phyloP scores from a whole-genome alignment of 768 basidiomycete species.

The Calocybe indica region DNA sequence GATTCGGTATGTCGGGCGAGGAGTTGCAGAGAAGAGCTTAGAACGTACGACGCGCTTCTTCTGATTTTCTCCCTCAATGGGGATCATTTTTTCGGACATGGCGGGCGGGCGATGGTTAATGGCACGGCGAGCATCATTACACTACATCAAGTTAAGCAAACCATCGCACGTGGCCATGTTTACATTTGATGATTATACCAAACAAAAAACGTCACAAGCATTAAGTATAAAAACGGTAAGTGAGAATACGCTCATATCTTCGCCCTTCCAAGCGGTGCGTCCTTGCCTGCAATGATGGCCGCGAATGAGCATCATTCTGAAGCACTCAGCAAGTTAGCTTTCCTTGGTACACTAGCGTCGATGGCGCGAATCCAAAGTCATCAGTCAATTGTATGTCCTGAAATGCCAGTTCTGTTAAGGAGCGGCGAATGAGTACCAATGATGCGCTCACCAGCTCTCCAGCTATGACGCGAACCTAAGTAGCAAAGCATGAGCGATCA shows the following conservation, averaged over 20 bases:
- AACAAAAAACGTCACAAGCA: constrained; percentile 4
- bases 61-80: constrained; percentile 64
- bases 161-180: neutral
- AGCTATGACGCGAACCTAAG: constrained; percentile 74
- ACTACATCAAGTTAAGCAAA: neutral
- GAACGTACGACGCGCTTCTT: constrained; percentile 84
- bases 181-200: neutral
- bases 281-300: constrained; percentile 28
- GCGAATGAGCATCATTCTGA: no score
- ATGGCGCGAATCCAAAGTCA: constrained; percentile 84
- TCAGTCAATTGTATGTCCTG: constrained; percentile 65
- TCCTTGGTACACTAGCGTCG: constrained; percentile 74
- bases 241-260: constrained; percentile 38
- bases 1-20: constrained; percentile 2
- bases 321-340: constrained; percentile 10
- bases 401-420: constrained; percentile 2
- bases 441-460: constrained; percentile 62
- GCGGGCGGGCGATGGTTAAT: neutral
- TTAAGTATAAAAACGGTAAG: neutral
- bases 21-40: constrained; percentile 8
- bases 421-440: neutral
- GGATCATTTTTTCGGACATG: constrained; percentile 49
- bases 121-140: neutral
- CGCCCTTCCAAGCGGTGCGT: constrained; percentile 57
- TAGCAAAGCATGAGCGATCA: constrained; percentile 1